Evolutionary conservation across 2,329 filamentous ascomycete genomes (phyloP).

Genomic region (Aspergillus sp.): DNA sequence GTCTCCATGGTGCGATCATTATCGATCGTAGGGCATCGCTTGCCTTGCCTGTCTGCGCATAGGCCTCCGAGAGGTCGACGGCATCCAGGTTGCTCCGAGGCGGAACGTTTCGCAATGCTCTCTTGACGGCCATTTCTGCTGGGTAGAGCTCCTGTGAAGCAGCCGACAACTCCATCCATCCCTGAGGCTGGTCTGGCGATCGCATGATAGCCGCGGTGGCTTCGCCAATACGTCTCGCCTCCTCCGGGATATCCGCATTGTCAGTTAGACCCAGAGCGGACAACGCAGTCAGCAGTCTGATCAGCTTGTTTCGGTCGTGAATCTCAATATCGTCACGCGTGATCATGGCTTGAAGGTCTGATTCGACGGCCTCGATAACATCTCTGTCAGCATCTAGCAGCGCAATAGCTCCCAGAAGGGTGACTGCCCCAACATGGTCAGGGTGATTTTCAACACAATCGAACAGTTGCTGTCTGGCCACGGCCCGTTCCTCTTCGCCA

Average conservation of each 20-base stretch:
- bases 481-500: conserved; percentile 65
- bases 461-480: conserved; percentile 76
- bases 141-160: conserved; percentile 50
- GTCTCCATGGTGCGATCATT: conserved; percentile 75
- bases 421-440: conserved; percentile 71
- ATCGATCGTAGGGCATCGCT: conserved; percentile 73
- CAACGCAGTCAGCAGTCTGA: conserved; percentile 71
- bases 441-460: conserved; percentile 69
- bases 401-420: conserved; percentile 79
- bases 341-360: conserved; percentile 70
- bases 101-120: conserved; percentile 70
- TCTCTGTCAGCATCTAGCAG: conserved; percentile 75
- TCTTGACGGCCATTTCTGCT: conserved; percentile 74
- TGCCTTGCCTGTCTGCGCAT: conserved; percentile 65
- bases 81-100: conserved; percentile 66
- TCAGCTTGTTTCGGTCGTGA: conserved; percentile 63
- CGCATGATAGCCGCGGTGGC: conserved; percentile 75
- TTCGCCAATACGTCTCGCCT: conserved; percentile 56
- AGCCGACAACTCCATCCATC: conserved; percentile 72
- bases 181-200: conserved; percentile 69
- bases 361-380: conserved; percentile 71
- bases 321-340: conserved; percentile 60
- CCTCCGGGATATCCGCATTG: conserved; percentile 35
- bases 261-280: conserved; percentile 53
- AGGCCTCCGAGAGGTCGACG: conserved; percentile 65